These are phyloP conservation scores for Candida cerambycidarum DNA, from an alignment of 805 yeast species.

Conservation along the genomic window DNA sequence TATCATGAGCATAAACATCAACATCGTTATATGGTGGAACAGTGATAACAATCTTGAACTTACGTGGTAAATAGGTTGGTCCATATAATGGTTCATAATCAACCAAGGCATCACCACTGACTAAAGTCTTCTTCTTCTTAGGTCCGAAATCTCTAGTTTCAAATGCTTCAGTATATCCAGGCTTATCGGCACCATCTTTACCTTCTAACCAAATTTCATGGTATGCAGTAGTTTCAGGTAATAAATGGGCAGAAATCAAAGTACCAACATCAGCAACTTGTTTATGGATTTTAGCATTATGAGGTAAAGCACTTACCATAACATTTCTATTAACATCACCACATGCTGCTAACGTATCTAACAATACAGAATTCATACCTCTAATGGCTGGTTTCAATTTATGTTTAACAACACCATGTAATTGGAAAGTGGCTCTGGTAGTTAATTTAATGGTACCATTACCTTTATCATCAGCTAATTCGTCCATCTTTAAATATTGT, in stretches of 20 bases:
- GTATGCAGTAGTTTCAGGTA: conserved; percentile 92
- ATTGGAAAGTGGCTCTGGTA: conserved; percentile 95
- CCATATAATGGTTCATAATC: conserved; percentile 88
- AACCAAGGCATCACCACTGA: conserved; percentile 82
- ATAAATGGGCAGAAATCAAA: conserved; percentile 72
- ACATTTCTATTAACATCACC: conserved; percentile 98
- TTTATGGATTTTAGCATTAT: conserved; percentile 74
- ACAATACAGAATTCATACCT: conserved; percentile 84
- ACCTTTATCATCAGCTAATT: conserved; percentile 77
- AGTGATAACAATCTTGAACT: conserved; percentile 90
- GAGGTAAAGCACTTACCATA: conserved; percentile 87
- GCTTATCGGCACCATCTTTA: conserved; percentile 66
- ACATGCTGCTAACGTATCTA: conserved; percentile 97
- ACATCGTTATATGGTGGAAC: conserved; percentile 97
- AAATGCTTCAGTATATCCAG: conserved; percentile 63
- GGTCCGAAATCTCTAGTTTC: conserved; percentile 73
- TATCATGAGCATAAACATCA: conserved; percentile 93
- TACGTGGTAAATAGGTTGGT: conserved; percentile 86
- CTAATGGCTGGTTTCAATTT: conserved; percentile 86
- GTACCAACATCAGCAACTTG: conserved; percentile 68
- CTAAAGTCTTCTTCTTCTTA: conserved; percentile 73
- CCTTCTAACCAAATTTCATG: conserved; percentile 97
- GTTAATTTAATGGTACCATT: conserved; percentile 93
- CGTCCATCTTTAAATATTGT: conserved; percentile 87
- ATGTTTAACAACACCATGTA: conserved; percentile 91